Evolutionary conservation across 805 yeast species (phyloP).

Genomic region (Ogataea henricii): DNA sequence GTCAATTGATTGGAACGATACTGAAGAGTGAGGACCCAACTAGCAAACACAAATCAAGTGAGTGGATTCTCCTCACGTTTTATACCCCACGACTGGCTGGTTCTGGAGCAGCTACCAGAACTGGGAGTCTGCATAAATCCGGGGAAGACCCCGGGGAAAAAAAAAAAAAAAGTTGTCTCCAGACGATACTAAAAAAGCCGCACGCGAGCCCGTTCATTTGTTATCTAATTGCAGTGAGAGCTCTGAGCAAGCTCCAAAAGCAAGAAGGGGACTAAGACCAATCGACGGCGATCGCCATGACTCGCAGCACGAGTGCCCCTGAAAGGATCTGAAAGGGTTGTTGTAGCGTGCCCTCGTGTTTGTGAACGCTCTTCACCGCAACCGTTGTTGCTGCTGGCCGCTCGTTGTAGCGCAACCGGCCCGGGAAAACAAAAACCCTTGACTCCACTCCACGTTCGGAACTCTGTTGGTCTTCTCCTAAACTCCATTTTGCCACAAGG

Average conservation of each 20-base stretch:
- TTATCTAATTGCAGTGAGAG: neutral
- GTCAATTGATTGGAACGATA: neutral
- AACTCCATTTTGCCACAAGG: neutral
- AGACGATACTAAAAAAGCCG: neutral
- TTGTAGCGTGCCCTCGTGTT: too few species aligned
- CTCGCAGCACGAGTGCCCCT: too few species aligned
- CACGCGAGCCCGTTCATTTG: slow-evolving; percentile 1
- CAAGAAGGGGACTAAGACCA: too few species aligned
- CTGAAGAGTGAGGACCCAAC: neutral
- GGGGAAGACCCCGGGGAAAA: slow-evolving; percentile 6
- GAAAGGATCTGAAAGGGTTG: too few species aligned
- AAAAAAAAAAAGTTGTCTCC: neutral
- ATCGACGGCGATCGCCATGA: too few species aligned
- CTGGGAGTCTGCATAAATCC: slow-evolving; percentile 1
- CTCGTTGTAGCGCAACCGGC: too few species aligned
- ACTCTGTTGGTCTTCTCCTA: neutral
- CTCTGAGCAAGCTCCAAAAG: neutral
- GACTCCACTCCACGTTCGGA: neutral
- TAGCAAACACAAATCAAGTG: neutral
- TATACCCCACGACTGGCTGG: neutral
- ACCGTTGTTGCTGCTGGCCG: too few species aligned
- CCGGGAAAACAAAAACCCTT: neutral
- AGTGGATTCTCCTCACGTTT: slow-evolving; percentile 2
- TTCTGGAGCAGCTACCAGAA: neutral
- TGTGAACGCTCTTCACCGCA: too few species aligned